Evolutionary conservation across 2,329 filamentous ascomycete species (phyloP), one percentile per base, ranked within the genome.

Genomic region (Phoma sp.): DNA sequence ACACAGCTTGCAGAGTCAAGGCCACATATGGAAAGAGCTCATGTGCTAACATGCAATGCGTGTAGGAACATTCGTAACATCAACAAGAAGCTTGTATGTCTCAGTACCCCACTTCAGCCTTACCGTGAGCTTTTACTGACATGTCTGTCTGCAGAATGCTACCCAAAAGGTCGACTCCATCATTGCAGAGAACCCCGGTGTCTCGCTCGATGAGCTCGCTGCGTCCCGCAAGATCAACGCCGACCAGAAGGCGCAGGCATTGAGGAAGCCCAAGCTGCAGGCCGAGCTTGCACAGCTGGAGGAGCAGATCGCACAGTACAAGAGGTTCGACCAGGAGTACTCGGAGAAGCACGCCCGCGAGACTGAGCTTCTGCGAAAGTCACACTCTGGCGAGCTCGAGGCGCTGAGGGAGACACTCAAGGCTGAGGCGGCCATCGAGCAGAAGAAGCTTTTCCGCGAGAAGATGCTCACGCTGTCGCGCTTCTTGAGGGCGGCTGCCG

Each of bases 21-120:
- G 47, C 41, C 38, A 48, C 36, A 47, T 22, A 14, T n/a, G 38
- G 14, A 38, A 40, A 29, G 47, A 47, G 36, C 30, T 49, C 33
- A 33, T 32, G 33, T 54, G 55, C 66, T 72, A 45, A 72, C 41
- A 35, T 38, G 6, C 18, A 14, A 25, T 37, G 18, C 35, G 38
- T 37, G 22, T 57, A 96, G 92, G 83, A 91, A 86, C 76, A 90
- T 97, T 67, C 92, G 93, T 71, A 96, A 95, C 76, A 80, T 95
- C 70, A 89, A 87, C 81, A 98, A 97, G 85, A 97, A 97, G 80
- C 87, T 98, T 69, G 91, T 96, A 78, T 79, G 89, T 35, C 30
- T 80, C 32, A n/a, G 25, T 14, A 27, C 5, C 30, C n/a, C 41
- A 7, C 29, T 35, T 36, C 52, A 50, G 47, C 47, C 47, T 53